Conservation (phyloP, 1,284 basidiomycete genomes). For the Farysia itapuensis region DNA sequence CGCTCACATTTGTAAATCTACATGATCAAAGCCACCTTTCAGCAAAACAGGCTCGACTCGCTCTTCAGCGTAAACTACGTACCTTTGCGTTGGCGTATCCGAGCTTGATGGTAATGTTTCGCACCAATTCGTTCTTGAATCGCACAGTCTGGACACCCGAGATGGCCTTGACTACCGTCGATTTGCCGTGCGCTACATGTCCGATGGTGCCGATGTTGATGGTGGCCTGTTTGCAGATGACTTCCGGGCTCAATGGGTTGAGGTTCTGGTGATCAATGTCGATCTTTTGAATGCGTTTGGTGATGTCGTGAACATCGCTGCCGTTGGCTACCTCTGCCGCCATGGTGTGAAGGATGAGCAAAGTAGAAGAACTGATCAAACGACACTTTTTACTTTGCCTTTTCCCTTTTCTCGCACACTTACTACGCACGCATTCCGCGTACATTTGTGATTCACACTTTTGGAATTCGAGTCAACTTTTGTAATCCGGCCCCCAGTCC, state of each 20-base stretch:
- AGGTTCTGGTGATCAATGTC: conserved; percentile 63
- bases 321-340: conserved; percentile 35
- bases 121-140: conserved; percentile 85
- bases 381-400: too few relatives aligned
- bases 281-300: conserved; percentile 27
- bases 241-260: conserved; percentile 88
- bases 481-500: too few relatives aligned
- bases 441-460: too few relatives aligned
- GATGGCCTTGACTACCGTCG: conserved; percentile 97
- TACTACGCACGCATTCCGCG: too few relatives aligned
- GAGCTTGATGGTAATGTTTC: conserved; percentile 99
- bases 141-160: conserved; percentile 98
- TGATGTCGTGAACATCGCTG: conserved; percentile 28
- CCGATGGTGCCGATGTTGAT: conserved; percentile 61
- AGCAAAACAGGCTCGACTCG: neutral
- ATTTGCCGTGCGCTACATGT: conserved; percentile 80
- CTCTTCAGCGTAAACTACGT: too few relatives aligned
- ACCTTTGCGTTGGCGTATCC: conserved; percentile 98
- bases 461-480: too few relatives aligned
- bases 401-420: too few relatives aligned
- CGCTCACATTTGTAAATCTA: conserved; percentile 98
- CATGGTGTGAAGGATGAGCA: too few relatives aligned
- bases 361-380: too few relatives aligned
- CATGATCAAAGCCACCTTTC: neutral
- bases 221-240: conserved; percentile 91